phyloP scores from a whole-genome alignment of 345 rosid species.

The Rhodamnia argentea region DNA sequence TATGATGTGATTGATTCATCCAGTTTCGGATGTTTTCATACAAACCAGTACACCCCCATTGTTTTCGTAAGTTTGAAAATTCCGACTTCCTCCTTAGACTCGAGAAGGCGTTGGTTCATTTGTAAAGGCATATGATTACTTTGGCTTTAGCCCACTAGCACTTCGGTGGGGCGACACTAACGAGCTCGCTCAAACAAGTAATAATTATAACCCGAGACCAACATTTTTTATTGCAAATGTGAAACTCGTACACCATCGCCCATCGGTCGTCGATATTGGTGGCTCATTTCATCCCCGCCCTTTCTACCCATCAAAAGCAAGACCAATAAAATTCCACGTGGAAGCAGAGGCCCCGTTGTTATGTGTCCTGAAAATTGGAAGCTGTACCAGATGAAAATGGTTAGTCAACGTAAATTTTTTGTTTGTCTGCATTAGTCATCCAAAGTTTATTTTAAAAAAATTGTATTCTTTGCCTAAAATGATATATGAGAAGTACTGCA shows the following conservation, averaged over 20 bases:
- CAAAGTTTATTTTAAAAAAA: not conserved
- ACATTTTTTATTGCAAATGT: not conserved
- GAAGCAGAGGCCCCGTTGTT: not conserved
- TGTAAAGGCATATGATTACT: not conserved
- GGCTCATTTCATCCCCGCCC: not conserved
- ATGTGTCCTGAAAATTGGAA: not conserved
- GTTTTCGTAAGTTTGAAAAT: not conserved
- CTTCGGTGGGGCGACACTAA: not conserved
- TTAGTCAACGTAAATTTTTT: not conserved
- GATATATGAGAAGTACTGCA: not conserved
- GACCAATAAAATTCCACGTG: not conserved
- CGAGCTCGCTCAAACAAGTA: not conserved
- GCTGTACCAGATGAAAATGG: not conserved
- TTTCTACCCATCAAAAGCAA: not conserved
- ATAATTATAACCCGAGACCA: not conserved
- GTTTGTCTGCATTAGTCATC: not conserved
- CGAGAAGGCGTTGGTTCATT: not conserved
- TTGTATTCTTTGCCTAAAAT: not conserved
- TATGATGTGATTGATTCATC: too few species aligned
- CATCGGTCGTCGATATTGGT: not conserved
- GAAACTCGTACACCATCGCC: not conserved
- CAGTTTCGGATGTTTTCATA: too few species aligned
- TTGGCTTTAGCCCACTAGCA: not conserved
- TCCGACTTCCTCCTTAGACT: not conserved
- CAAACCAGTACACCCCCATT: too few species aligned